phyloP scores from a whole-genome alignment of 495 filamentous ascomycete genomes.

The Aspergillus conjunctus region DNA sequence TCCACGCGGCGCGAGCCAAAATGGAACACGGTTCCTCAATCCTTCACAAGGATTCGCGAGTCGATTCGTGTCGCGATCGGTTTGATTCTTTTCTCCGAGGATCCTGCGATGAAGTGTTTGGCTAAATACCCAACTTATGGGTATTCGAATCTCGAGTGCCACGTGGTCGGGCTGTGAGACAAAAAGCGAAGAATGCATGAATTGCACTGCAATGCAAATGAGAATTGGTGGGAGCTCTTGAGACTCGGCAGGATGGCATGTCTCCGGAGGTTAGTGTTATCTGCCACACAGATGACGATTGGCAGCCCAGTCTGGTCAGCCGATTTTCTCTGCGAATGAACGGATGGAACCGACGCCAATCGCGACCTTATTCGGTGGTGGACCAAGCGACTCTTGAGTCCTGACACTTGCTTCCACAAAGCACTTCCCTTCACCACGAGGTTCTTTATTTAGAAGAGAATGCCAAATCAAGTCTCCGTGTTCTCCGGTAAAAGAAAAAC shows the following conservation, averaged over 20 bases:
- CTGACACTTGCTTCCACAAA: not conserved
- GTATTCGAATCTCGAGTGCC: too few species aligned
- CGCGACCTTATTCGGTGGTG: slow-evolving; percentile 7
- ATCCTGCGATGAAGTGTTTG: too few species aligned
- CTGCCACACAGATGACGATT: slow-evolving; percentile 10
- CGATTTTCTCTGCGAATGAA: slow-evolving; percentile 4
- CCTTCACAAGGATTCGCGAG: too few species aligned
- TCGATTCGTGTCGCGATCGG: too few species aligned
- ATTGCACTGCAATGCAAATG: too few species aligned
- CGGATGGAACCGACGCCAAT: slow-evolving; percentile 1
- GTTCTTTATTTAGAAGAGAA: not conserved
- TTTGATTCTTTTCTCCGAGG: too few species aligned
- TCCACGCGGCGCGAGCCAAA: not conserved
- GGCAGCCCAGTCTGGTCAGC: not conserved
- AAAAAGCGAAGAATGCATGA: too few species aligned
- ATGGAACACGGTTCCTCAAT: too few species aligned
- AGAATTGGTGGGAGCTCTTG: too few species aligned
- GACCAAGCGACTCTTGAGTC: slow-evolving; percentile 10
- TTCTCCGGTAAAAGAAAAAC: slow-evolving; percentile 31
- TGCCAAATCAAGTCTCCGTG: slow-evolving; percentile 11
- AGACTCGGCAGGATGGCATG: not conserved
- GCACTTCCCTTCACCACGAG: not conserved
- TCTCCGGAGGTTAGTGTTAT: not conserved
- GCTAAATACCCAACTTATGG: too few species aligned
- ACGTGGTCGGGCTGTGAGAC: too few species aligned